Conservation (phyloP, 1,284 basidiomycete genomes). For the Trametes versicolor region DNA sequence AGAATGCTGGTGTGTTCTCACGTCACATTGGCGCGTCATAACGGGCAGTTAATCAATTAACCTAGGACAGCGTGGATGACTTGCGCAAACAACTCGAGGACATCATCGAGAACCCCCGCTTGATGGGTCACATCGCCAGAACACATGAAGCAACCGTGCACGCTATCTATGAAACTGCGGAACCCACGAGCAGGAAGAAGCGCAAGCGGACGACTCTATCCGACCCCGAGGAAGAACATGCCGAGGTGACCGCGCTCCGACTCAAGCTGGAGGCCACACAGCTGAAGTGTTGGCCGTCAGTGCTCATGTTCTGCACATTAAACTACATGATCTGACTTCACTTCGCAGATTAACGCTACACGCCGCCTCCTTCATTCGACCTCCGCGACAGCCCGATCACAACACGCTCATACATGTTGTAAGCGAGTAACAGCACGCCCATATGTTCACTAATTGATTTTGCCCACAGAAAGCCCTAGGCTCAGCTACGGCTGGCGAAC, state of each 20-base stretch:
- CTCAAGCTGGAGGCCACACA: conserved; percentile 57
- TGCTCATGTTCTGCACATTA: conserved; percentile 18
- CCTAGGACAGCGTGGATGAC: conserved; percentile 60
- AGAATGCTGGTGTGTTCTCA: conserved; percentile 46
- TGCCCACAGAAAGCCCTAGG: conserved; percentile 46
- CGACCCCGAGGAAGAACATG: conserved; percentile 44
- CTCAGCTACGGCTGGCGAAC: conserved; percentile 32
- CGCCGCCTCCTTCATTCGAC: conserved; percentile 68
- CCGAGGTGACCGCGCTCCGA: conserved; percentile 58
- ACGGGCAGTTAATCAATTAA: conserved; percentile 4
- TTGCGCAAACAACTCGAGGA: conserved; percentile 56
- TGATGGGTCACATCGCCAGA: conserved; percentile 65
- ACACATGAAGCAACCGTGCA: conserved; percentile 61
- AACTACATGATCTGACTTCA: conserved; percentile 9
- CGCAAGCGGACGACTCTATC: conserved; percentile 50
- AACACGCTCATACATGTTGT: conserved; percentile 65
- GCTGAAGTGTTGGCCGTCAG: conserved; percentile 70
- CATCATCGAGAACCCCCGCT: conserved; percentile 62
- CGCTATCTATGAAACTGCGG: conserved; percentile 56
- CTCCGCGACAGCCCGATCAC: conserved; percentile 69
- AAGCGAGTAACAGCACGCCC: conserved; percentile 30
- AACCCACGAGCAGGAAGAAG: conserved; percentile 54
- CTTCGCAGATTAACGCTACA: conserved; percentile 57
- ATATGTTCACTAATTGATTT: conserved; percentile 20
- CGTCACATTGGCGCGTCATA: neutral